A percentile compares a stretch with the other conserved stretches of the same genome.
phyloP scores from a whole-genome alignment of 768 basidiomycete species.

The Mycena pura region DNA sequence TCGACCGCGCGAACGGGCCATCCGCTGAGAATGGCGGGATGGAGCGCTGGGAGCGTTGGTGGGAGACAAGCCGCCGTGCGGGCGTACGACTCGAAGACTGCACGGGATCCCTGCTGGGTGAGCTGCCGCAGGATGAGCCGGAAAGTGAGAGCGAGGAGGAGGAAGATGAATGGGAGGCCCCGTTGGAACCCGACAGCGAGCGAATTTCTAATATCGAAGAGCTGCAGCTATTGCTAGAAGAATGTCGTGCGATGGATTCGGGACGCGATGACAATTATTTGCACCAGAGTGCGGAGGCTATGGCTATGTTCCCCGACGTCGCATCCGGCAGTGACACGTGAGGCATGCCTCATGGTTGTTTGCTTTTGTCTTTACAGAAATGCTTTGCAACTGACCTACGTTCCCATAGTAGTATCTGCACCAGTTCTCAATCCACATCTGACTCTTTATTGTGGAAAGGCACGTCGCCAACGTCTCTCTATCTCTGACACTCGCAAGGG shows the following conservation, averaged over 20 bases:
- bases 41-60: constrained; percentile 76
- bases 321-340: background rate
- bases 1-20: constrained; percentile 63
- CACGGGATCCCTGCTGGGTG: constrained; percentile 69
- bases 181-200: constrained; percentile 33
- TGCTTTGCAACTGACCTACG: no score
- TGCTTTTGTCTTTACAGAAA: no score
- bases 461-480: no score
- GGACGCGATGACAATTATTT: constrained; percentile 44
- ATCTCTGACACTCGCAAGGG: no score
- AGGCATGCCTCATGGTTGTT: no score
- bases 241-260: constrained; percentile 60
- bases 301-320: constrained; percentile 34
- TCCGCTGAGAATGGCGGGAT: constrained; percentile 47
- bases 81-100: constrained; percentile 77
- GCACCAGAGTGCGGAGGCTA: background rate
- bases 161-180: constrained; percentile 36
- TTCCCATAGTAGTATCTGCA: no score
- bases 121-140: constrained; percentile 44
- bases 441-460: no score
- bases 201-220: constrained; percentile 51
- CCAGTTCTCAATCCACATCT: no score
- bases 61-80: constrained; percentile 54
- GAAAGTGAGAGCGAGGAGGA: constrained; percentile 41
- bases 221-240: constrained; percentile 61